A percentile compares a stretch with the other conserved stretches of the same genome.
Conservation (phyloP, 2,329 filamentous ascomycete genomes). For the Sporothrix mexicana region DNA sequence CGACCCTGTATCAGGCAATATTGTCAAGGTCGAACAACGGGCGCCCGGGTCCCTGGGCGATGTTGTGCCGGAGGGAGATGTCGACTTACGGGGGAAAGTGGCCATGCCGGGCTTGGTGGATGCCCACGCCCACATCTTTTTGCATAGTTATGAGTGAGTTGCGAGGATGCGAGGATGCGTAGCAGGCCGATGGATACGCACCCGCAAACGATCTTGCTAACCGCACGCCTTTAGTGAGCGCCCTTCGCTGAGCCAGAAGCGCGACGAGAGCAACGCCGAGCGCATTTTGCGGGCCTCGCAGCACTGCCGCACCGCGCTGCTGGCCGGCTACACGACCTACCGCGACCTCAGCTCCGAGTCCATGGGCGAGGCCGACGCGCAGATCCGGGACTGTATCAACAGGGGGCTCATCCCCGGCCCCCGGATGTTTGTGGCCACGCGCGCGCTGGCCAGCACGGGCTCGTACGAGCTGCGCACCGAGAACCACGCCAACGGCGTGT, state of each 20-base stretch:
- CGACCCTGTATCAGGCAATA: constrained; percentile 49
- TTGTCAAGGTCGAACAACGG: constrained; percentile 41
- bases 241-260: constrained; percentile 9
- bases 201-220: too few relatives aligned
- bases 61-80: not conserved
- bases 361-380: constrained; percentile 55
- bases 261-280: constrained; percentile 44
- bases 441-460: constrained; percentile 56
- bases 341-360: constrained; percentile 61
- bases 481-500: constrained; percentile 47
- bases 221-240: not conserved
- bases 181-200: not conserved
- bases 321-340: constrained; percentile 65
- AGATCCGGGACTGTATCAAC: constrained; percentile 59
- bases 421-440: constrained; percentile 61
- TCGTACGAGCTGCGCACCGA: constrained; percentile 58
- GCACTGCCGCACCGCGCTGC: constrained; percentile 57
- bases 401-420: constrained; percentile 61
- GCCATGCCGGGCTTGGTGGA: constrained; percentile 2
- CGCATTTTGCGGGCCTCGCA: constrained; percentile 60
- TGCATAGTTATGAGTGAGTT: constrained; percentile 2
- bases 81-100: constrained; percentile 10
- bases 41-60: not conserved
- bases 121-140: constrained; percentile 17
- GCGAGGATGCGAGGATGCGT: not conserved